These are phyloP conservation scores for Chlorella sp. DNA, from an alignment of 139 green algal species.

Conservation along the genomic window DNA sequence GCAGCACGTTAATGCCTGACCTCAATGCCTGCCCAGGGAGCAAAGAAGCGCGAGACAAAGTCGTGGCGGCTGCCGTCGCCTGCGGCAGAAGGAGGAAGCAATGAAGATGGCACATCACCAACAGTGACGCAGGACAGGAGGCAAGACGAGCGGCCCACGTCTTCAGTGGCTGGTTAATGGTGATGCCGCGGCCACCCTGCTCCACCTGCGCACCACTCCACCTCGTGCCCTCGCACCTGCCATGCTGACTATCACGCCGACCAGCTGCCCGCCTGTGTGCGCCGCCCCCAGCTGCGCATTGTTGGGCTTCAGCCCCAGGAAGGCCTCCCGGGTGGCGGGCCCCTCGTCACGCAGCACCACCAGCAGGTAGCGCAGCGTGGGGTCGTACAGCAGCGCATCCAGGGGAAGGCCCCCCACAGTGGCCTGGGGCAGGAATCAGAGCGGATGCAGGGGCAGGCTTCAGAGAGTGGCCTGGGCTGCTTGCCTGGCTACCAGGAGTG, in stretches of 20 bases:
- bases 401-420: neutral
- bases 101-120: no score
- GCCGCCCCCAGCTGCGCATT: constrained; percentile 13
- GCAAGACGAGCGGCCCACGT: no score
- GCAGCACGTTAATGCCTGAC: no score
- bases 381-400: constrained; percentile 20
- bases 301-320: constrained; percentile 56
- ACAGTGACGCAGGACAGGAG: no score
- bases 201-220: neutral
- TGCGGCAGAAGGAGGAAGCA: neutral
- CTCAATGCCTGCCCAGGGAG: constrained; percentile 56
- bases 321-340: neutral
- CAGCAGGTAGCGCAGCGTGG: constrained; percentile 35
- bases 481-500: no score
- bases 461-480: neutral
- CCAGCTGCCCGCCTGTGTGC: neutral
- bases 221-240: neutral
- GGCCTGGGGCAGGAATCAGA: constrained; percentile 13
- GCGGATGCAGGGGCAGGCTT: no score
- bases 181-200: neutral
- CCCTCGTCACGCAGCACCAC: constrained; percentile 24
- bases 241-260: constrained; percentile 39
- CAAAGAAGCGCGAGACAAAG: constrained; percentile 85
- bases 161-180: no score
- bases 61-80: constrained; percentile 43